Evolutionary conservation across 1,284 basidiomycete genomes (phyloP).

Genomic region (Trichosporon ovoides): DNA sequence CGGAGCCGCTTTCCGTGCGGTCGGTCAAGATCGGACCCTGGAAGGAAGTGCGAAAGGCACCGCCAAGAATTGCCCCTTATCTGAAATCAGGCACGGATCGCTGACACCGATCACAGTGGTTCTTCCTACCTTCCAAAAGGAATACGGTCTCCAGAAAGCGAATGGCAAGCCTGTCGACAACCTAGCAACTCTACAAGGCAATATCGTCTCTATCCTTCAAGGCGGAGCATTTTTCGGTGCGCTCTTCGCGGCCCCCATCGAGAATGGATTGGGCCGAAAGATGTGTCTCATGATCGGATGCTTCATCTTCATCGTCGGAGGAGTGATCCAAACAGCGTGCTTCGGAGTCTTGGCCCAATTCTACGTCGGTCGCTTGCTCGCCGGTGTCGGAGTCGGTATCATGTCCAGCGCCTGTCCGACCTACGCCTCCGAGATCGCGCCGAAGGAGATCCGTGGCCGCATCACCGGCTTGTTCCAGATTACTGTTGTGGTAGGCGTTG

Average conservation of each 20-base stretch:
- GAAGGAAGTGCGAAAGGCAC: no score
- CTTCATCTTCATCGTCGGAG: slow-evolving; percentile 62
- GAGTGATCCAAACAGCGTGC: slow-evolving; percentile 53
- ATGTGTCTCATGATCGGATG: slow-evolving; percentile 58
- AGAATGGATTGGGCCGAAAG: slow-evolving; percentile 48
- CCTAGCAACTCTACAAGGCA: slow-evolving; percentile 39
- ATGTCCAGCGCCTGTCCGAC: slow-evolving; percentile 60
- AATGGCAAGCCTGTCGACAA: slow-evolving; percentile 46
- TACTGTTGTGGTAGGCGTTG: slow-evolving; percentile 55
- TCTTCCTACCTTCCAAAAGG: slow-evolving; percentile 57
- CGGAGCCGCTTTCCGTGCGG: no score
- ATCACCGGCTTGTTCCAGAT: slow-evolving; percentile 72
- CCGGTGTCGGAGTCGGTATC: slow-evolving; percentile 60
- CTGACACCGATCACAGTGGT: slow-evolving; percentile 48
- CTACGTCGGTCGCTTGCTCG: slow-evolving; percentile 60
- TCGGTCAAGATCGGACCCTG: no score
- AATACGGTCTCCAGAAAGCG: slow-evolving; percentile 55
- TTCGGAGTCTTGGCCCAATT: slow-evolving; percentile 14
- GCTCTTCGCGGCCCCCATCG: slow-evolving; percentile 58
- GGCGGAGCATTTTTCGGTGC: no score
- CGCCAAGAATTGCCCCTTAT: no score
- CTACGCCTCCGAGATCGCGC: slow-evolving; percentile 71
- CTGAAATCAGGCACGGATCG: no score
- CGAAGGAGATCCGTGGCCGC: slow-evolving; percentile 63
- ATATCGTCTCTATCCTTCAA: slow-evolving; percentile 66